These are phyloP conservation scores for Fraxinus platypoda DNA, from an alignment of 305 asterid genomes.

Conservation along the genomic window DNA sequence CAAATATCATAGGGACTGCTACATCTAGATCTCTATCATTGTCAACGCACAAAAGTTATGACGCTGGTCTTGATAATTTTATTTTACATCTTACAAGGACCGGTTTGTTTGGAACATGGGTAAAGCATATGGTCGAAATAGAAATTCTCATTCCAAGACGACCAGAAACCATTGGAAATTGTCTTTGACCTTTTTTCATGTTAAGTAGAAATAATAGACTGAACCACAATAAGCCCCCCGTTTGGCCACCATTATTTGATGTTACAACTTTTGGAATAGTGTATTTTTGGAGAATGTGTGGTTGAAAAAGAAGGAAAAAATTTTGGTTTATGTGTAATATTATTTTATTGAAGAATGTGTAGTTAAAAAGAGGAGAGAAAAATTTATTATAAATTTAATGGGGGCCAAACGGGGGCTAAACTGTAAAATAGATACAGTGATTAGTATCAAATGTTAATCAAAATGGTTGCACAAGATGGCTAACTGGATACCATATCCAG, in stretches of 20 bases:
- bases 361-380: too few species aligned
- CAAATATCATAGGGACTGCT: neutral
- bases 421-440: neutral
- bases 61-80: neutral
- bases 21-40: neutral
- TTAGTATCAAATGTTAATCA: neutral
- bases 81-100: constrained; percentile 9
- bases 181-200: neutral
- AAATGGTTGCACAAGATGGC: constrained; percentile 8
- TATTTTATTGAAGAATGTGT: too few species aligned
- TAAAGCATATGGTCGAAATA: neutral
- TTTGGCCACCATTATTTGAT: too few species aligned
- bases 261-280: too few species aligned
- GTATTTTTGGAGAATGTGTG: too few species aligned
- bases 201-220: neutral
- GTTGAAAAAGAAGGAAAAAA: too few species aligned
- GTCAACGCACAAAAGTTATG: neutral
- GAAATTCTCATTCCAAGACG: neutral
- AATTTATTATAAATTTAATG: too few species aligned
- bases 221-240: neutral
- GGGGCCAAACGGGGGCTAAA: too few species aligned
- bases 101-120: neutral
- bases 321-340: too few species aligned
- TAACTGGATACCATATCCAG: constrained; percentile 5
- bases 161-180: neutral